Evolutionary conservation across 352 stramenopile species (phyloP), one percentile per base, ranked within the genome.

Genomic region (Globisporangium mamillatum): DNA sequence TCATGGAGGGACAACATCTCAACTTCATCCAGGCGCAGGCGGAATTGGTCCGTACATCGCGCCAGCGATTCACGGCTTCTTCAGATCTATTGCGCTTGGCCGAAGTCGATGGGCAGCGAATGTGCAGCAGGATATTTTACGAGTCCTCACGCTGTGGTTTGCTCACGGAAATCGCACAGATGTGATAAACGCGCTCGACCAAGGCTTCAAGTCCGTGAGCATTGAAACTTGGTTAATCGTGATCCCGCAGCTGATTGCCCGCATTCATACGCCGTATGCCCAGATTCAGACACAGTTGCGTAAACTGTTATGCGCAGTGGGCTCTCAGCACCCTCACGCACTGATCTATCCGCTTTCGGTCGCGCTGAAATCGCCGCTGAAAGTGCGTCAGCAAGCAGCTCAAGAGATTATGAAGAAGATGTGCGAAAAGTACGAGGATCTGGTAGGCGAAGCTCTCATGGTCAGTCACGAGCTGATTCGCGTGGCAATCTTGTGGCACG

Each of bases 201-300:
- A 86, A 46, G 92, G 95, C 1, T 95, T 99, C 62, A 80, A 86
- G 25, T 91, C 85, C 0, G 95, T 99, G 41, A 95, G 89, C 60
- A 91, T 99, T 25, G 97, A 99, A 72, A 98, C 96, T 38, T 99
- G 98, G 98, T 79, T 99, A 14, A 97, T 97, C 64, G 98, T 99
- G 29, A 92, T 99, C 29, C 98, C 98, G 20, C 93, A 98, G 76
- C 81, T 98, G 56, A 99, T 98, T 65, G 95, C 94, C 5, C 90
- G 95, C 46, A 93, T 93, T 58, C 83, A 93, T 56, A 90, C 81
- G 24, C 81, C 84, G 20, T 84, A 86, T 41, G 75, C 70, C 24
- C 77, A 76, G 29, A 91, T 93, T 53, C 83, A 91, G 57, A 89
- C 74, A 20, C 84, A 91, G 60, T 75, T 99, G 18, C 90, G 98